Conservation (phyloP, 1,284 basidiomycete genomes). For the Cutaneotrichosporon cutaneum region DNA sequence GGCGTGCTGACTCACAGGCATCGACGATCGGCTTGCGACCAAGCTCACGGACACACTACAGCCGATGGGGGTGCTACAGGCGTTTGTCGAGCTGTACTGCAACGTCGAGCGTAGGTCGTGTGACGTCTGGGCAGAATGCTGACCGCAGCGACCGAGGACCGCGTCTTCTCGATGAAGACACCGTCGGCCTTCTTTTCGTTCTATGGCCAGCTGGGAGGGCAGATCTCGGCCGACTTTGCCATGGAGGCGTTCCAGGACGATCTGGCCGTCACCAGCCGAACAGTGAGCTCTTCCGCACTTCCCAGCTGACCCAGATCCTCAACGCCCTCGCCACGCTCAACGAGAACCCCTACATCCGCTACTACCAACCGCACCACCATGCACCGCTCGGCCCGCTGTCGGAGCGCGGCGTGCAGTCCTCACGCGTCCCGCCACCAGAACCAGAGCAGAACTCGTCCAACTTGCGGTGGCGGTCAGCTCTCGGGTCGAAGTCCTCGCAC, state of each 20-base stretch:
- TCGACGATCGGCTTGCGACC: constrained; percentile 68
- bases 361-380: constrained; percentile 83
- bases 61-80: constrained; percentile 58
- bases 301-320: constrained; percentile 62
- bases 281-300: constrained; percentile 39
- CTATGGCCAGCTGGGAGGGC: constrained; percentile 75
- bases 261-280: constrained; percentile 62
- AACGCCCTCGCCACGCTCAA: constrained; percentile 89
- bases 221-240: constrained; percentile 63
- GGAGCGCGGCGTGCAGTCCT: constrained; percentile 49
- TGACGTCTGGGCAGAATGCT: neutral
- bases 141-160: constrained; percentile 70
- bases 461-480: constrained; percentile 50
- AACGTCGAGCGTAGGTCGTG: constrained; percentile 75
- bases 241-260: constrained; percentile 73
- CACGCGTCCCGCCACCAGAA: constrained; percentile 47
- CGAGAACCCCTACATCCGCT: constrained; percentile 92
- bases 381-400: constrained; percentile 81
- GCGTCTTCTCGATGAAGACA: constrained; percentile 72
- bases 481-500: constrained; percentile 28
- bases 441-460: constrained; percentile 52
- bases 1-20: constrained; percentile 33
- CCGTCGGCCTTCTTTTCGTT: constrained; percentile 81
- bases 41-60: constrained; percentile 58
- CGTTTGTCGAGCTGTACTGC: constrained; percentile 77